phyloP scores from a whole-genome alignment of 352 stramenopile species.

The Phytophthora citricola region DNA sequence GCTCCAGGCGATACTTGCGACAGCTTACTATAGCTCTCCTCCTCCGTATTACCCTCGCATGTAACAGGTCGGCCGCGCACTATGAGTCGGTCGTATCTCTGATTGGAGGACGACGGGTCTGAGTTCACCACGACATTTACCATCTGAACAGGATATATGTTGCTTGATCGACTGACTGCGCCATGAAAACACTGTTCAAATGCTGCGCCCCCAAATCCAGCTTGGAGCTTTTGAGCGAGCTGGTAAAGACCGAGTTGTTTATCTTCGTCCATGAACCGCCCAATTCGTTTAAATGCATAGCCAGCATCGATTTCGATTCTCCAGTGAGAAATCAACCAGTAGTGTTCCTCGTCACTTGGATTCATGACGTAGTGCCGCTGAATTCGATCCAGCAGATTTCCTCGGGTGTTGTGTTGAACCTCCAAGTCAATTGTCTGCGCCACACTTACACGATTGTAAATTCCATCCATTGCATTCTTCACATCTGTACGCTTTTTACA shows the following conservation, averaged over 20 bases:
- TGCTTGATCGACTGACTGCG: constrained; percentile 21
- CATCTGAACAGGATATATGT: constrained; percentile 23
- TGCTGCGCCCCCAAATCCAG: constrained; percentile 22
- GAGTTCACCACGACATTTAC: constrained; percentile 32
- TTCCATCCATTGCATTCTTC: constrained; percentile 23
- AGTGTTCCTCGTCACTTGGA: constrained; percentile 26
- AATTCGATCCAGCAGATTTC: constrained; percentile 23
- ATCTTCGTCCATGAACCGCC: constrained; percentile 17
- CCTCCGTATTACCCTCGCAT: constrained; percentile 11
- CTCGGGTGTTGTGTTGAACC: constrained; percentile 1
- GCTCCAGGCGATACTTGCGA: constrained; percentile 6
- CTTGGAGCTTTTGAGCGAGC: constrained; percentile 17
- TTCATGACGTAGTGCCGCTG: constrained; percentile 33
- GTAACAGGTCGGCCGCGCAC: constrained; percentile 13
- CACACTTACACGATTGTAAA: constrained; percentile 13
- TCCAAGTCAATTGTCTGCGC: constrained; percentile 20
- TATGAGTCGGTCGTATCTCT: constrained; percentile 36
- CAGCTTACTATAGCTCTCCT: constrained; percentile 25
- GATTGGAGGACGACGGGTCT: constrained; percentile 29
- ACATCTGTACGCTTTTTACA: constrained; percentile 18
- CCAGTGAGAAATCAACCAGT: constrained; percentile 21
- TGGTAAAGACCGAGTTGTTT: constrained; percentile 15
- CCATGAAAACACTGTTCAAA: constrained; percentile 31
- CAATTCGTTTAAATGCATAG: constrained; percentile 30
- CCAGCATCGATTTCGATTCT: constrained; percentile 27